These are phyloP conservation scores for Euclidium syriacum DNA, from an alignment of 345 rosid species.

Conservation along the genomic window DNA sequence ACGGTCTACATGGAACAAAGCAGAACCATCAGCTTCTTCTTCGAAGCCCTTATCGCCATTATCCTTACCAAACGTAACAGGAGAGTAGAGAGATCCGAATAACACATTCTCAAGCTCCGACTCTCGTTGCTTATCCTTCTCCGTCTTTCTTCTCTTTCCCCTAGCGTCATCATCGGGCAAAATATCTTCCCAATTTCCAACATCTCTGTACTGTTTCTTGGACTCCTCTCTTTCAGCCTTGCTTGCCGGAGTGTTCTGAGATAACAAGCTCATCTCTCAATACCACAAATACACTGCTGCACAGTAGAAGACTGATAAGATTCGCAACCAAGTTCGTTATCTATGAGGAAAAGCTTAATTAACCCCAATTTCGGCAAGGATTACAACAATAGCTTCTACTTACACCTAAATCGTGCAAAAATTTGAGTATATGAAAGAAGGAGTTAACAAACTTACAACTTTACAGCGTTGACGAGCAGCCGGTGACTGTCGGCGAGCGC, in stretches of 20 bases:
- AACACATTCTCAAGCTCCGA: constrained; percentile 58
- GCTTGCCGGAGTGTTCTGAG: constrained; percentile 48
- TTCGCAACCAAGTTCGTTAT: not conserved
- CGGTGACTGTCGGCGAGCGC: constrained; percentile 24
- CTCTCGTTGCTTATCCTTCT: constrained; percentile 39
- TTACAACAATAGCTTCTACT: not conserved
- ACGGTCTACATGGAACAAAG: constrained; percentile 56
- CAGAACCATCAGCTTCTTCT: constrained; percentile 33
- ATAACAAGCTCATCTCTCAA: constrained; percentile 54
- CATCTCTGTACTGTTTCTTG: constrained; percentile 22
- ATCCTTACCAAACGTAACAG: constrained; percentile 65
- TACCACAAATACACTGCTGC: not conserved
- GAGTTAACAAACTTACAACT: constrained; percentile 11
- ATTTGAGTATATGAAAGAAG: not conserved
- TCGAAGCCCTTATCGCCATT: constrained; percentile 23
- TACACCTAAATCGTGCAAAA: not conserved
- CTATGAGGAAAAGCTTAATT: not conserved
- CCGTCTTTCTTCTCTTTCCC: constrained; percentile 60
- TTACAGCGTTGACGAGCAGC: constrained; percentile 10
- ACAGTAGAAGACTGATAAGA: constrained; percentile 6
- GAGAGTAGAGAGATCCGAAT: constrained; percentile 74
- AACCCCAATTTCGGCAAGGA: not conserved
- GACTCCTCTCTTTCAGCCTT: constrained; percentile 30
- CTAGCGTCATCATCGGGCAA: constrained; percentile 29
- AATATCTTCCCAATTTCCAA: constrained; percentile 31